Evolutionary conservation across 176 grass and related monocot genomes (phyloP), one percentile per base, ranked within the genome.

Genomic region (Oryza officinalis): DNA sequence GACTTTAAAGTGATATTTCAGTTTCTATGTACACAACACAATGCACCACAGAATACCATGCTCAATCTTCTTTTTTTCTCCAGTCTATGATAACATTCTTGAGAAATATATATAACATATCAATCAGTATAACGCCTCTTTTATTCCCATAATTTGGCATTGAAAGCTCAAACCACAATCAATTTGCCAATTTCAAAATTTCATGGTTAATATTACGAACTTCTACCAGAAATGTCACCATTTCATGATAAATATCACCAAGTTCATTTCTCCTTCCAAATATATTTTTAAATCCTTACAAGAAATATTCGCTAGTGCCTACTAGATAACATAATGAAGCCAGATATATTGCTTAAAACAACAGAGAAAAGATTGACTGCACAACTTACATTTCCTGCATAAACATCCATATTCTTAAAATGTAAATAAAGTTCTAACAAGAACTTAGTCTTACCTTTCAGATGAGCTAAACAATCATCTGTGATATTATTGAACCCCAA

Each of bases 401-500:
- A 37, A 6, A 85, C 35, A 72, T 74, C 27, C 61, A 67, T 77
- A 66, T 38, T 8, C 65, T 61, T 60, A 33, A 76, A 76, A 44
- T 75, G 8, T 0, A n/a, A 28, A 63, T 63, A 31, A 4, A 80
- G 14, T 17, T 14, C 32, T 37, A 31, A 52, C 74, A 18, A 38
- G 14, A 84, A 72, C 10, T 45, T 57, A 84, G 4, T 26, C 30
- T 73, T 72, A 95, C 90, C 90, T 90, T 90, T 90, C 18, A 95
- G 80, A 77, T 98, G 87, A 83, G 90, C 74, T 83, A 98, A 88
- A 85, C 93, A 95, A 68, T 89, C 80, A 87, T 98, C 89, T 41
- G 89, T 94, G 63, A 98, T 94, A 77, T 84, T 27, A 78, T 94
- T 98, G 86, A 92, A 98, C 18, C 96, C 91, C 89, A 98, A 82